Percentiles rank a stretch among this genome's conserved stretches.
Conservation (phyloP, 2,329 filamentous ascomycete species). For the Teratosphaeria nubilosa region DNA sequence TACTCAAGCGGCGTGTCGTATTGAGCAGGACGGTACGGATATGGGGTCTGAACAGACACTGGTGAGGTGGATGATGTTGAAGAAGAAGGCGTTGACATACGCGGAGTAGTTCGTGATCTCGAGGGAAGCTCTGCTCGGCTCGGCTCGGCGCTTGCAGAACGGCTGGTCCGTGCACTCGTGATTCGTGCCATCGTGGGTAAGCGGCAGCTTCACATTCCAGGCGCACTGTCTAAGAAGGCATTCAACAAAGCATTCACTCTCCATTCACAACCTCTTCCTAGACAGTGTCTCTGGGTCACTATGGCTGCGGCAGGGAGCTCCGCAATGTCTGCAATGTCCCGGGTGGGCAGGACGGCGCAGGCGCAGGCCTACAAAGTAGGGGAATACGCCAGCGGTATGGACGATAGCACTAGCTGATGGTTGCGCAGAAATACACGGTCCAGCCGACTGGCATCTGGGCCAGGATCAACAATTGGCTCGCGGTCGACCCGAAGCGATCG, state of each 20-base stretch:
- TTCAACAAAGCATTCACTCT: background rate
- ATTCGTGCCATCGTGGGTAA: background rate
- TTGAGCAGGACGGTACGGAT: background rate
- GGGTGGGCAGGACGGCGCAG: conserved; percentile 4
- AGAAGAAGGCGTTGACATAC: background rate
- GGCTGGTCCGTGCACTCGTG: background rate
- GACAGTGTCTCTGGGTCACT: background rate
- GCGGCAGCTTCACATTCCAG: background rate
- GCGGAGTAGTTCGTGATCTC: background rate
- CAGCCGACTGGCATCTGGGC: conserved; percentile 87
- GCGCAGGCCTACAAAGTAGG: conserved; percentile 6
- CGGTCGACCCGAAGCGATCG: conserved; percentile 79
- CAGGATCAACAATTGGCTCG: conserved; percentile 62
- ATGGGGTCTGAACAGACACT: background rate
- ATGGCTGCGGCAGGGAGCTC: conserved; percentile 5
- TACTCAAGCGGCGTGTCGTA: background rate
- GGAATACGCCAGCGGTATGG: background rate
- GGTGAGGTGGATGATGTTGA: background rate
- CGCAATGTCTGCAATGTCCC: conserved; percentile 4
- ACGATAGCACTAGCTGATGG: background rate
- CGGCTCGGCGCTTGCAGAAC: background rate
- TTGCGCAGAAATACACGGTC: conserved; percentile 86
- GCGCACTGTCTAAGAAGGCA: background rate
- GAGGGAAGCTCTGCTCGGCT: background rate
- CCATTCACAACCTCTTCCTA: background rate